Evolutionary conservation across 2,329 filamentous ascomycete genomes (phyloP).

Genomic region (Pyrenophora teres): DNA sequence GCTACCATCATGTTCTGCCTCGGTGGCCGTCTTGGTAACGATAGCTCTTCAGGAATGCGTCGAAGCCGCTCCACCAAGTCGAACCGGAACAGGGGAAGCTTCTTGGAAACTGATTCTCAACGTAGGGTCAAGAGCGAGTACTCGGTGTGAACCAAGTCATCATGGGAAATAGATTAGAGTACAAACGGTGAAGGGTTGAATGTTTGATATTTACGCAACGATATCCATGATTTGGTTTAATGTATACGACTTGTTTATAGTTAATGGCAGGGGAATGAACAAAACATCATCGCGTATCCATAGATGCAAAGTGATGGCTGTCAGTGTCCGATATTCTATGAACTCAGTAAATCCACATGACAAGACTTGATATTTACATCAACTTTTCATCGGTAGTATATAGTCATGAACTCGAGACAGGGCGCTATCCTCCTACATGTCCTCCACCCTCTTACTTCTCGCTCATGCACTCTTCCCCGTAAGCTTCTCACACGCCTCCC

Average conservation of each 20-base stretch:
- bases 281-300: too few species aligned
- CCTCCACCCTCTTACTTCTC: neutral
- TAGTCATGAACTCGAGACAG: too few species aligned
- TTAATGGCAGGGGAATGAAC: neutral
- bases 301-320: too few species aligned
- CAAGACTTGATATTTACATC: too few species aligned
- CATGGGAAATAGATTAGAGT: neutral
- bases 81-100: constrained; percentile 53
- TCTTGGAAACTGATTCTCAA: constrained; percentile 61
- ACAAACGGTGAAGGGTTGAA: neutral
- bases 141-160: constrained; percentile 2
- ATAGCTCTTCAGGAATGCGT: constrained; percentile 44
- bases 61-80: constrained; percentile 56
- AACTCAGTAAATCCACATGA: too few species aligned
- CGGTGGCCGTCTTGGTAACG: constrained; percentile 59
- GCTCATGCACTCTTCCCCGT: constrained; percentile 54
- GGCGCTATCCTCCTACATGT: too few species aligned
- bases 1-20: constrained; percentile 70
- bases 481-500: constrained; percentile 73
- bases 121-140: constrained; percentile 21
- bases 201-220: constrained; percentile 10
- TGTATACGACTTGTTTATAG: constrained; percentile 3
- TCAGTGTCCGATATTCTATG: too few species aligned
- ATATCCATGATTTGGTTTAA: constrained; percentile 28
- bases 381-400: too few species aligned